Conservation (phyloP, 768 basidiomycete species). For the Kwoniella newhampshirensis region DNA sequence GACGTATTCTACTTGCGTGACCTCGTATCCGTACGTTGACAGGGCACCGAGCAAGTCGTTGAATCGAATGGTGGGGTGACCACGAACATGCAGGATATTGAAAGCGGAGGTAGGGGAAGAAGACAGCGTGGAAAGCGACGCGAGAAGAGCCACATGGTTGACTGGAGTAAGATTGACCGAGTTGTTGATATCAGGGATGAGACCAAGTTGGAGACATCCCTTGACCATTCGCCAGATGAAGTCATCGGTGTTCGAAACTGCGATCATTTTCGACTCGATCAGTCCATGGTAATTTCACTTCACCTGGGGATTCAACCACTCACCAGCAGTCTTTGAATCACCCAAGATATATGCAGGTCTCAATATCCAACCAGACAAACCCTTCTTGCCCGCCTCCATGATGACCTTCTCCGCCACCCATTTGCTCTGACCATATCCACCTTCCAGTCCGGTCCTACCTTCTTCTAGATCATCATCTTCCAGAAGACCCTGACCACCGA, state of each 20-base stretch:
- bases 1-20: slow-evolving; percentile 79
- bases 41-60: slow-evolving; percentile 78
- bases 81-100: slow-evolving; percentile 67
- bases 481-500: slow-evolving; percentile 66
- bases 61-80: slow-evolving; percentile 81
- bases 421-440: slow-evolving; percentile 95
- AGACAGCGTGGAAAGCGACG: slow-evolving; percentile 63
- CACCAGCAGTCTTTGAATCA: slow-evolving; percentile 81
- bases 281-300: background rate
- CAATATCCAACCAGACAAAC: slow-evolving; percentile 78
- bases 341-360: slow-evolving; percentile 96
- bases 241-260: slow-evolving; percentile 98
- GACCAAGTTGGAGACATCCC: slow-evolving; percentile 96
- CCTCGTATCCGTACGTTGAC: slow-evolving; percentile 73
- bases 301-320: slow-evolving; percentile 40
- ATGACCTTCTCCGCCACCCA: slow-evolving; percentile 97
- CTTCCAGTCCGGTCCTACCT: slow-evolving; percentile 69
- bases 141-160: slow-evolving; percentile 86
- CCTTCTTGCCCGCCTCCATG: slow-evolving; percentile 84
- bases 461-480: slow-evolving; percentile 88
- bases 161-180: slow-evolving; percentile 98
- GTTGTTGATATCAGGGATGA: slow-evolving; percentile 96
- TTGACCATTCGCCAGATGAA: slow-evolving; percentile 98
- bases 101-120: slow-evolving; percentile 57
- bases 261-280: too few relatives aligned